phyloP scores from a whole-genome alignment of 139 green algal species.

The Ostreobium quekettii region DNA sequence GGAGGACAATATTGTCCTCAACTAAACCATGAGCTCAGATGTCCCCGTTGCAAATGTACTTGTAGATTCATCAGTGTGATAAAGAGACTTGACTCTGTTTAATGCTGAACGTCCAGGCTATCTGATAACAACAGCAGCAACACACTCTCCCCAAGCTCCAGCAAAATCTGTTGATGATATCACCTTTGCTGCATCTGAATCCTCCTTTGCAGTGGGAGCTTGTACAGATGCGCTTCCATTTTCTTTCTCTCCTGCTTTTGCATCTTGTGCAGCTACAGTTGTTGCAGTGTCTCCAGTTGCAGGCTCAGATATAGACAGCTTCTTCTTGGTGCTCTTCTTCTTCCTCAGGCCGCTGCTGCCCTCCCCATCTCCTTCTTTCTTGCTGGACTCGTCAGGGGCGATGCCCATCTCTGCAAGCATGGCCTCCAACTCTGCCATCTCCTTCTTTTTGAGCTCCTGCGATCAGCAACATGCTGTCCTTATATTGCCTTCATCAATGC shows the following conservation, averaged over 20 bases:
- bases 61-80: neutral
- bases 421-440: neutral
- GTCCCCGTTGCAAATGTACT: neutral
- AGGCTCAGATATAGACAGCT: no score
- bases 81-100: neutral
- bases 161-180: neutral
- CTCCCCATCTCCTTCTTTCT: neutral
- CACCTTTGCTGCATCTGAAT: neutral
- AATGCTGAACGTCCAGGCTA: neutral
- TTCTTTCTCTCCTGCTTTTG: neutral
- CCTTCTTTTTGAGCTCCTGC: constrained; percentile 1
- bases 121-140: neutral
- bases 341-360: neutral
- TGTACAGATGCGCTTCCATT: neutral
- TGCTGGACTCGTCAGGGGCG: neutral
- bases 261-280: no score
- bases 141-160: neutral
- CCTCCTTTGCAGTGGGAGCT: neutral
- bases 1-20: neutral
- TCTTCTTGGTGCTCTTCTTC: no score
- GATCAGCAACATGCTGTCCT: neutral
- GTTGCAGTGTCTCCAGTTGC: no score
- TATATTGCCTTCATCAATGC: neutral
- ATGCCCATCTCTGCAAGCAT: constrained; percentile 1
- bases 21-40: neutral